Base-by-base conservation (phyloP, 441 rosid species). In the Pelargonium fulgidum region DNA sequence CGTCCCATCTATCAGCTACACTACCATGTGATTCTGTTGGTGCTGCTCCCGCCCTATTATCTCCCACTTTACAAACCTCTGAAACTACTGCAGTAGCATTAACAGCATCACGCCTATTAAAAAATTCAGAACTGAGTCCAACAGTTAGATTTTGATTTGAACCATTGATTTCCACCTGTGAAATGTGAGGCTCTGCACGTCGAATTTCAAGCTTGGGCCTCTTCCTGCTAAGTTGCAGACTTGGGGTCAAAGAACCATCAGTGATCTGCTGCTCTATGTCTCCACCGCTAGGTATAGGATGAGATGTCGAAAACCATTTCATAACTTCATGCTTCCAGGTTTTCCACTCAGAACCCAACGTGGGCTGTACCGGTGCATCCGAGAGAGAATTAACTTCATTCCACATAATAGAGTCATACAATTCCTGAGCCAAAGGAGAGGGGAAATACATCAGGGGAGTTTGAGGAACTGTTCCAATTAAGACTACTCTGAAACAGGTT, bases 151-250 rank as follows among this genome's bases (percentile, higher is more conserved):
- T 79, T 70, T 85, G 83, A 19, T 77, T 80, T 4, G 85, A 71
- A 67, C 70, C 73, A 74, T 76, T 82, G 64, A 77, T 72, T 73
- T 87, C 91, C 69, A 81, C 67, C 47, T 79, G 91, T 54, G 84
- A 82, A 76, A 85, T 59, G 71, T 90, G 92, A 71, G 84, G 70
- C 75, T 95, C 99, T 9, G 96, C 96, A 50, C 98, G 96, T 33
- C 97, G 95, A 66, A 95, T 85, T 83, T 90, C 99, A 66, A 95
- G 99, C 78, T 95, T 95, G 36, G 87, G 89, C 80, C 98, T 87
- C 79, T 95, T 95, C 78, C 83, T 85, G 70, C 84, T 74, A 66
- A 79, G 81, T 71, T 87, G 95, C 67, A 84, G 74, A 75, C 79
- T 83, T 13, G 81, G 65, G 71, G 81, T 72, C 56, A 85, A 78